Evolutionary conservation across 352 stramenopile genomes (phyloP).

Genomic region (Phytophthora cactorum): DNA sequence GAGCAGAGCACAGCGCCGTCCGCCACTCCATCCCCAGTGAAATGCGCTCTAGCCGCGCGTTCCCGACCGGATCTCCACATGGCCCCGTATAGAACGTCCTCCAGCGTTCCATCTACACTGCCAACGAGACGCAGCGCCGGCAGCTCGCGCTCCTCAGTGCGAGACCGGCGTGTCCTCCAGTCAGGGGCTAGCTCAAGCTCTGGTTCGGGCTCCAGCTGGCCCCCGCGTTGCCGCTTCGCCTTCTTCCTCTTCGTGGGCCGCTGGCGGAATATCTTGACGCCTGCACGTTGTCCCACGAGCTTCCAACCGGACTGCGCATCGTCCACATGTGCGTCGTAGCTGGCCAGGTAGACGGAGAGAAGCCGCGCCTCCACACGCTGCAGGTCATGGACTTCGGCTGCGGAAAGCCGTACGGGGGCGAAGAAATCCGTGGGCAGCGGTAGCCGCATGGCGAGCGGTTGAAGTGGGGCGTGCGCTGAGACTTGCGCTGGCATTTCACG

Average conservation of each 20-base stretch:
- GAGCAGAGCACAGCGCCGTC: constrained; percentile 52
- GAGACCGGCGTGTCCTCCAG: constrained; percentile 2
- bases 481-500: constrained; percentile 8
- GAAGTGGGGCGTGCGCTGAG: constrained; percentile 12
- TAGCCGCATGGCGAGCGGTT: constrained; percentile 44
- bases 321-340: constrained; percentile 52
- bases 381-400: constrained; percentile 47
- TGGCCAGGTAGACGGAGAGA: constrained; percentile 54
- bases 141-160: constrained; percentile 25
- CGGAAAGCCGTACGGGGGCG: constrained; percentile 52
- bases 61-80: constrained; percentile 48
- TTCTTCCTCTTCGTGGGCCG: constrained; percentile 22
- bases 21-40: constrained; percentile 46
- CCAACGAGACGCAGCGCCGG: constrained; percentile 45
- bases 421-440: constrained; percentile 58
- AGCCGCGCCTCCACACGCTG: constrained; percentile 52
- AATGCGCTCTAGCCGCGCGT: constrained; percentile 36
- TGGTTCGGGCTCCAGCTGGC: constrained; percentile 3
- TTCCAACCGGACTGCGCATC: constrained; percentile 42
- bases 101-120: constrained; percentile 46
- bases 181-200: constrained; percentile 2
- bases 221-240: constrained; percentile 14
- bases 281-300: constrained; percentile 50
- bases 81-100: constrained; percentile 53
- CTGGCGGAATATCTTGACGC: constrained; percentile 59